Evolutionary conservation across 2,329 filamentous ascomycete species (phyloP).

Genomic region (Aureobasidium subglaciale): DNA sequence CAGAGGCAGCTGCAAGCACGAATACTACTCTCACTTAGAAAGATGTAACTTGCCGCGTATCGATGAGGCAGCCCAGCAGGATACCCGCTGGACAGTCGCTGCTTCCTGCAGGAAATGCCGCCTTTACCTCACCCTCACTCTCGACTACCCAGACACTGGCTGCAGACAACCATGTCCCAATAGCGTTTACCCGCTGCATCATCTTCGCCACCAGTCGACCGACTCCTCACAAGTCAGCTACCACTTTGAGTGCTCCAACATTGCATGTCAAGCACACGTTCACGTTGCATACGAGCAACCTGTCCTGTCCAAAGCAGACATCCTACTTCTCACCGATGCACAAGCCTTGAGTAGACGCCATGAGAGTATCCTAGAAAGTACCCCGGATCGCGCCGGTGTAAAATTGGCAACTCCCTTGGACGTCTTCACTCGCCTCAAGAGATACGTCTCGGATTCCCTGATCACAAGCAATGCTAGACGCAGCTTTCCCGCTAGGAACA

Average conservation of each 20-base stretch:
- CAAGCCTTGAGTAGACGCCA: conserved; percentile 47
- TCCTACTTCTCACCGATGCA: conserved; percentile 48
- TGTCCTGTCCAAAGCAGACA: conserved; percentile 42
- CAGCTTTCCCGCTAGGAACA: conserved; percentile 53
- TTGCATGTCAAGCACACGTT: conserved; percentile 48
- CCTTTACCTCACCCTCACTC: conserved; percentile 52
- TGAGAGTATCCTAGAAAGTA: conserved; percentile 43
- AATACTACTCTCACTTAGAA: conserved; percentile 49
- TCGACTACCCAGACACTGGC: conserved; percentile 42
- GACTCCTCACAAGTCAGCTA: conserved; percentile 29
- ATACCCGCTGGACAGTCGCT: conserved; percentile 49
- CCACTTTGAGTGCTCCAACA: conserved; percentile 52
- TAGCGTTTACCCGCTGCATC: conserved; percentile 51
- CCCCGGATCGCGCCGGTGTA: conserved; percentile 49
- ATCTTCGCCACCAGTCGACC: conserved; percentile 36
- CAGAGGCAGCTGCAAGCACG: conserved; percentile 49
- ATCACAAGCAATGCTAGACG: conserved; percentile 44
- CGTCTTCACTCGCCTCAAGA: conserved; percentile 49
- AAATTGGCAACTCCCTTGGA: conserved; percentile 46
- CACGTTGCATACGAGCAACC: conserved; percentile 48
- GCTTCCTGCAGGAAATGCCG: conserved; percentile 56
- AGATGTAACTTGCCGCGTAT: conserved; percentile 45
- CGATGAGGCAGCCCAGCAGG: conserved; percentile 32
- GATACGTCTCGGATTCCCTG: conserved; percentile 55
- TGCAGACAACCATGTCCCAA: conserved; percentile 38